Base-by-base conservation (phyloP, 192 early-diverging fungal genomes). In the Rhizoclosmatium sp. region DNA sequence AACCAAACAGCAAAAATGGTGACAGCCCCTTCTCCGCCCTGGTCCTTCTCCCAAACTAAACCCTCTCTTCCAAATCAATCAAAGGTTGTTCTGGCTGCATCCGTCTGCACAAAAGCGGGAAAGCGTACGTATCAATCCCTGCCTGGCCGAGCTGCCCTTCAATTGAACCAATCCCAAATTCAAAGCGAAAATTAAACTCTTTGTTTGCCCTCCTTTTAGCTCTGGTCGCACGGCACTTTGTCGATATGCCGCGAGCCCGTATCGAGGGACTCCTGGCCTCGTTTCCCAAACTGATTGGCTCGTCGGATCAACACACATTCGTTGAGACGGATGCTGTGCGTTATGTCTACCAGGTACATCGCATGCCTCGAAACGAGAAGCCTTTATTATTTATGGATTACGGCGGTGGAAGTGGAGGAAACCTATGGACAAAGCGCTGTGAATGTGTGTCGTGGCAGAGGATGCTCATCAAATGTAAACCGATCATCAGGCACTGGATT, bases 321-420 rank as follows among this genome's bases (percentile, higher is more conserved):
- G 93, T 98, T 40, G 97, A 99, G 80, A 98, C 98, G 0, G 98
- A 99, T 40, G 87, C 94, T 69, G 94, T 99, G 42, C 94, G 98
- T 62, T 99, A 96, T 85, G 95, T 99, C 54, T 99, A 99, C 87
- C 98, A 89, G 82, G 87, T 88, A 79, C 19, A 61, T 12, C 47
- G 45, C 41, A 19, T 54, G n/a, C 10, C 71, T 14, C 64, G n/a
- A 45, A 23, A 39, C 46, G 0, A 31, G 19, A 9, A 5, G 5
- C 59, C 0, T n/a, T 75, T 31, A 39, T 61, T 19, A 78, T 10
- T 31, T 31, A 31, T 0, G 31, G 31, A 31, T 31, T 31, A 31
- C 31, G 31, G 31, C 31, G 31, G 31, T 31, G 31, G 31, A 31
- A 31, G 31, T 31, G 31, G 31, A 31, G 31, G 31, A 31, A 31